Evolutionary conservation across 129 eudicot species (phyloP), one percentile per base, ranked within the genome.

Genomic region (Flaveria sonorensis): DNA sequence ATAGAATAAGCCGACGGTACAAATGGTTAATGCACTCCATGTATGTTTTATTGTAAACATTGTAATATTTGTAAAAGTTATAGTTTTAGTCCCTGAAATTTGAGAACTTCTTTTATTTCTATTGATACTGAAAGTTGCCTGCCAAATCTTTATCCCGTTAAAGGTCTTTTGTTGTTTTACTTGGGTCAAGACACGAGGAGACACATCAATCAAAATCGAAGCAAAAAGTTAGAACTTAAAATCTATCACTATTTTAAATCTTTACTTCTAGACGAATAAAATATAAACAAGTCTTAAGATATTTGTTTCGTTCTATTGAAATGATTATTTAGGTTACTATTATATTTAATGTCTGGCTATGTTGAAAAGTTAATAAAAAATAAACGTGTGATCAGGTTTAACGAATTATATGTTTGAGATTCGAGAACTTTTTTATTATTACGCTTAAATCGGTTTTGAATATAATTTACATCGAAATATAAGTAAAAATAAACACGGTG

Each of bases 1-100:
- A 52, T 53, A 23, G 8, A 40, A 32, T 24, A 68, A 36, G 40
- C 7, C 40, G n/a, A 45, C 59, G 69, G 72, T 71, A 70, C 72
- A 62, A 39, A 24, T 71, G 47, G 48, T 79, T 50, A 7, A 61
- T 71, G 68, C 73, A 62, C 32, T 24, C 45, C 52, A 50, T 72
- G 16, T 50, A 71, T 72, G 78, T 72, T 79, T 26, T 55, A 65
- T 30, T 79, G 78, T 79, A 16, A 62, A 79, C 36, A 51, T 36
- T 30, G 36, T 72, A 16, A 36, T 36, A 30, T 45, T 28, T 47
- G 48, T 50, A 10, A 21, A 32, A 39, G 39, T 62, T 79, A 4
- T 40, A 57, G 42, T 45, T 78, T 57, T 7, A 2, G 36, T 4
- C 11, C 20, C 48, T 56, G 12, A 68, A 39, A 36, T 36, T 36